These are phyloP conservation scores for Hypoxylon sp. DNA, from an alignment of 2,329 filamentous ascomycete species.

Conservation along the genomic window DNA sequence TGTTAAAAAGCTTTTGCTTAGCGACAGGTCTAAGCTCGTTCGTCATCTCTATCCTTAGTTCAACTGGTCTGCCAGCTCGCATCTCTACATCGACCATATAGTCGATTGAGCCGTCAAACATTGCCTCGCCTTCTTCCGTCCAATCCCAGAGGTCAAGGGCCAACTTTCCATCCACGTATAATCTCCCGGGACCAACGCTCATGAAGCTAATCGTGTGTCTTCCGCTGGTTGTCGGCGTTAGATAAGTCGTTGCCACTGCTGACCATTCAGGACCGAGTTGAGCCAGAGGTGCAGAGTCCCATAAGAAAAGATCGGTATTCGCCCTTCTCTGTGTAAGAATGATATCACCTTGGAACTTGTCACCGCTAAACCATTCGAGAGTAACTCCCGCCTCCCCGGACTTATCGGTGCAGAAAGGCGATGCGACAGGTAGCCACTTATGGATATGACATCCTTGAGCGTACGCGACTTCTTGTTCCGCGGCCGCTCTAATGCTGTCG, in stretches of 20 bases:
- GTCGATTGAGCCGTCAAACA: conserved; percentile 77
- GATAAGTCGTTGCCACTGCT: conserved; percentile 69
- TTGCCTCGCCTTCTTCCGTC: conserved; percentile 76
- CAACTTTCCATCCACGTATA: conserved; percentile 70
- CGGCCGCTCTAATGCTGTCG: conserved; percentile 69
- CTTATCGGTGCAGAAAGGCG: conserved; percentile 67
- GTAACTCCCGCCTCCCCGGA: conserved; percentile 70
- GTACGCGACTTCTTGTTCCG: conserved; percentile 68
- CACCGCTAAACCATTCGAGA: conserved; percentile 74
- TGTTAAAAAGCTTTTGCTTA: conserved; percentile 69
- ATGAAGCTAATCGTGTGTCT: conserved; percentile 76
- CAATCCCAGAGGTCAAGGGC: conserved; percentile 76
- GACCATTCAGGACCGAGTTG: conserved; percentile 74
- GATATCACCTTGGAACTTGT: conserved; percentile 70
- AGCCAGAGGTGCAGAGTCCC: conserved; percentile 74
- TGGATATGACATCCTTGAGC: conserved; percentile 73
- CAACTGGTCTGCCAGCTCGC: conserved; percentile 68
- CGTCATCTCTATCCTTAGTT: conserved; percentile 74
- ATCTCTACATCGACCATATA: conserved; percentile 71
- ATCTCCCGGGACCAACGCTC: conserved; percentile 72
- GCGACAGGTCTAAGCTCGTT: conserved; percentile 72
- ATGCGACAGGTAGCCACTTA: conserved; percentile 74
- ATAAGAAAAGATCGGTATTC: conserved; percentile 76
- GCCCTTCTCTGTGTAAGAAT: conserved; percentile 68
- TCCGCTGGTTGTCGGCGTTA: conserved; percentile 70